Evolutionary conservation across 2,329 filamentous ascomycete species (phyloP), one percentile per base, ranked within the genome.

Genomic region (Xylariaceae sp.): DNA sequence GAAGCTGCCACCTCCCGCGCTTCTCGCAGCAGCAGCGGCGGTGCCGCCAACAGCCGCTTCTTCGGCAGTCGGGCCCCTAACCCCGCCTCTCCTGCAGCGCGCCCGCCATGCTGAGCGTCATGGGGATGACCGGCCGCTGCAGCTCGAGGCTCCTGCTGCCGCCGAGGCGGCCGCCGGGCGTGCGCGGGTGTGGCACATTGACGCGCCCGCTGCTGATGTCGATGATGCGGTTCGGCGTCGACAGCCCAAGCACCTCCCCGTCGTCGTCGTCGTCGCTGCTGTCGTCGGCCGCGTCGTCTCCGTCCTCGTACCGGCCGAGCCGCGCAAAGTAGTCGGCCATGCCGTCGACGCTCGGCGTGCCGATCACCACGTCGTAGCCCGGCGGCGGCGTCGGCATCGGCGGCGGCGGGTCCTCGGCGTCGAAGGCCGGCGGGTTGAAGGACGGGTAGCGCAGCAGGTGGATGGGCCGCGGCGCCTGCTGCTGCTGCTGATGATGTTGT

Each of bases 241-340:
- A 29, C n/a, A 40, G n/a, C n/a, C n/a, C n/a, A n/a, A n/a, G n/a
- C n/a, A n/a, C n/a, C n/a, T n/a, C n/a, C n/a, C n/a, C n/a, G n/a
- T n/a, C n/a, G n/a, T n/a, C 22, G 9, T 43, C 49, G 17, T 56
- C 47, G 11, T 59, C 51, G 9, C 46, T 53, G 22, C 59, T 51
- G 39, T 64, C 55, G 31, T 51, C 51, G 45, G 63, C 32, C 56
- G 35, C 38, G 14, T 63, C 62, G 45, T 63, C 32, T 56, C 37
- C 38, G 14, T 63, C 62, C 3, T 86, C 80, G 36, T 84, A 82
- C 43, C 86, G 74, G 0, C 83, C 83, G 24, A 94, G 62, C 1
- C 89, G 76, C 0, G 80, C 68, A 55, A 95, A 95, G 57, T 95
- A 95, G 51, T 94, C 89, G 2, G 87, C 83, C 29, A 94, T 58